Evolutionary conservation across 495 filamentous ascomycete genomes (phyloP), one percentile per base, ranked within the genome.

Genomic region (Chaetomium cochliodes): DNA sequence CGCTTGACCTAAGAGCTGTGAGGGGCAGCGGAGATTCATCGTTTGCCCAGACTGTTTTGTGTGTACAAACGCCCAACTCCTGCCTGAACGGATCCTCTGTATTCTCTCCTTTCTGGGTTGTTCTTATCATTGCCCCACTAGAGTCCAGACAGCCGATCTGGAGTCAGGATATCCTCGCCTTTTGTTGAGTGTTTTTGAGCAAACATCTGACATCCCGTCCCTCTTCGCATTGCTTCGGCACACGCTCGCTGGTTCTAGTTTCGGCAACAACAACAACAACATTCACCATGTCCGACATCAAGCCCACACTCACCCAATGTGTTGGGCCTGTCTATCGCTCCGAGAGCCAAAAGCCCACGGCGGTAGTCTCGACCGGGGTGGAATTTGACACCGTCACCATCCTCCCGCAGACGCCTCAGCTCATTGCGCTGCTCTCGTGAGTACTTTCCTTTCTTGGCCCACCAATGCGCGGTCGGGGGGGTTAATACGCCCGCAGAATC

Each of bases 351-450:
- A 96, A 93, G 76, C 92, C 92, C 37, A 90, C 85, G 44, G 92
- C 92, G 13, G 97, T 92, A 4, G 90, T 98, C 56, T 98, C 94
- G 16, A 92, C 87, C 41, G 80, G 82, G 66, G 86, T 97, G n/a
- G 74, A 86, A 23, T 88, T 90, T 70, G 86, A 91, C 41, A 97
- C 96, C 81, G 92, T 98, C 64, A 88, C 91, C 71, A 87, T 93
- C 66, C 84, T 98, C 33, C 85, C 91, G 23, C 96, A 98, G 77
- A 97, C 96, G 13, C 92, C 94, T 47, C 94, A 98, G 81, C 84
- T 98, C 69, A 98, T 98, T 76, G 92, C 94, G 58, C 85, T 98
- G 63, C 85, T 98, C 76, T 96, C 94, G 94, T 98, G 86, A 80
- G 92, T 84, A 22, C 47, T 66, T 71, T 63, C 74, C 71, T 64